Conservation (phyloP, 371 early-diverging fungal genomes). For the Mucor plumbeus region DNA sequence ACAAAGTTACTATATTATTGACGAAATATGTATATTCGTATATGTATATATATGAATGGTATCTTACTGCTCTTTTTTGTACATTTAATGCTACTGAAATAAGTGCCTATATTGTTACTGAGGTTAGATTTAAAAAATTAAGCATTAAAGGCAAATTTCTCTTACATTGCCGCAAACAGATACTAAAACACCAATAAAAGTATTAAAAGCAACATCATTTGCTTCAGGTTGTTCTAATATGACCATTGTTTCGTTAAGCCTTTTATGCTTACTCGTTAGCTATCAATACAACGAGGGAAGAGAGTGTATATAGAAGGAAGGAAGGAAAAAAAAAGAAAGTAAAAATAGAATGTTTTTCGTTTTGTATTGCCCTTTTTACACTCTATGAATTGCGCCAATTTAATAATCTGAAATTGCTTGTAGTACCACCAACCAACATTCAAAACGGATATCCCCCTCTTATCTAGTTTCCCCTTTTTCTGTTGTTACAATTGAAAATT, state of each 20-base stretch:
- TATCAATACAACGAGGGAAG: background rate
- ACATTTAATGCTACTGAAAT: constrained; percentile 75
- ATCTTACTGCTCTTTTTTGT: constrained; percentile 69
- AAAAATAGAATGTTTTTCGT: constrained; percentile 2
- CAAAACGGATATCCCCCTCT: background rate
- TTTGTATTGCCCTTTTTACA: background rate
- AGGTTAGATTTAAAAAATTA: background rate
- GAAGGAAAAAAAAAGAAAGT: background rate
- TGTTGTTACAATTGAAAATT: background rate
- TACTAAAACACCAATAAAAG: constrained; percentile 68
- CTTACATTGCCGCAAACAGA: constrained; percentile 70
- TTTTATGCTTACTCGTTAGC: background rate
- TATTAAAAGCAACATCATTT: constrained; percentile 36
- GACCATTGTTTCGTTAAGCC: background rate
- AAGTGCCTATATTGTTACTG: constrained; percentile 50
- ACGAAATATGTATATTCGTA: too few relatives aligned
- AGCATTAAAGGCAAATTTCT: background rate
- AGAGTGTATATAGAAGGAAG: background rate
- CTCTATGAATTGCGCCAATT: background rate
- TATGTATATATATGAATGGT: too few relatives aligned
- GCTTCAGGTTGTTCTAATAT: constrained; percentile 10
- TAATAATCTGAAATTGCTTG: background rate
- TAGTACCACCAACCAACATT: constrained; percentile 4
- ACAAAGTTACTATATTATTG: background rate
- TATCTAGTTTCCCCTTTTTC: constrained; percentile 5